Evolutionary conservation across 2,329 filamentous ascomycete species (phyloP), one percentile per base, ranked within the genome.

Genomic region (Penicillium griseofulvum): DNA sequence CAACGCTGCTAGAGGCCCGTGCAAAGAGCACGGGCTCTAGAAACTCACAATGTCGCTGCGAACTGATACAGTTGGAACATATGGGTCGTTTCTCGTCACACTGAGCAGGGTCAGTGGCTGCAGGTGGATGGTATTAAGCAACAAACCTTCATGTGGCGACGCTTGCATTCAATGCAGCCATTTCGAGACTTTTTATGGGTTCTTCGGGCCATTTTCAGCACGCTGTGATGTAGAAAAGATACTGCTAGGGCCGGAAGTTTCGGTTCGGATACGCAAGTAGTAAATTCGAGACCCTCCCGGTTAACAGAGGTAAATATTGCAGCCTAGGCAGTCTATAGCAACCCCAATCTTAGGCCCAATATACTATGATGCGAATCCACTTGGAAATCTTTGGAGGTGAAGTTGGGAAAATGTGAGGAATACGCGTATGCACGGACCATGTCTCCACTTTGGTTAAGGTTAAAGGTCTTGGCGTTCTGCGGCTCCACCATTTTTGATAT

Each of bases 121-220:
- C 12, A 12, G 14, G 31, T 5, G 16, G 11, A 3, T 10, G 14
- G 12, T 45, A 19, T n/a, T 11, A 3, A 16, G 19, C 16, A 19
- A 31, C 55, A 41, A 59, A 74, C 73, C 61, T 74, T 75, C 42
- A 75, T 65, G 55, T 75, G 73, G 9, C 72, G 67, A 24, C 66
- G 65, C 56, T 76, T 75, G 53, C 72, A 75, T 57, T 73, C 66
- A 8, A 63, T 31, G 45, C 73, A 75, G 24, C 73, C 74, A 54
- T 69, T 70, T 39, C 71, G 65, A n/a, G 73, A 75, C 31, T 64
- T 68, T 38, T 62, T 68, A 55, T 75, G 73, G 4, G 70, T 57
- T 53, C 70, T 66, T 37, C 66, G 62, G 19, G 5, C 34, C 50
- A 53, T 53, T 53, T 47, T 47, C 10, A 36, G 29, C 43, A 53